These are phyloP conservation scores for Clausena lansium DNA, from an alignment of 345 rosid genomes.

Conservation along the genomic window DNA sequence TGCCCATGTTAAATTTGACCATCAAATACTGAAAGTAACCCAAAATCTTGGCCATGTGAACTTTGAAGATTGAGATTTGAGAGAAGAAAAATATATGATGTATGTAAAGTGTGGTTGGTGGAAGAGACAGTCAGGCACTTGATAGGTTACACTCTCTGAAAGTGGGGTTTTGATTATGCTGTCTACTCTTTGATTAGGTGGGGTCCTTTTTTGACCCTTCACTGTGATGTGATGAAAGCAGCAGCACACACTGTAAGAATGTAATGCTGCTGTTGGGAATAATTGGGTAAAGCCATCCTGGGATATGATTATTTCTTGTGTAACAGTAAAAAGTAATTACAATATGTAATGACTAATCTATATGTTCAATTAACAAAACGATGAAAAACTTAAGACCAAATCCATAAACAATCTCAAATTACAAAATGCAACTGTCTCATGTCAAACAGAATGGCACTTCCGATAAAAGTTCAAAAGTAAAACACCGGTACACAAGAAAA, in stretches of 20 bases:
- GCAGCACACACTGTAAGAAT: not conserved
- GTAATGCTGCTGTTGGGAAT: too few species aligned
- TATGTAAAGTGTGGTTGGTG: too few species aligned
- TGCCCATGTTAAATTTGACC: too few species aligned
- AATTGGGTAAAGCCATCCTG: too few species aligned
- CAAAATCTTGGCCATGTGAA: too few species aligned
- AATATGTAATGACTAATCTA: too few species aligned
- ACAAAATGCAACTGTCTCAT: not conserved
- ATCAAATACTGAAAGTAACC: too few species aligned
- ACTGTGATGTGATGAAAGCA: not conserved
- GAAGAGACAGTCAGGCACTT: not conserved
- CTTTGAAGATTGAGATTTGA: too few species aligned
- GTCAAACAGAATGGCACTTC: not conserved
- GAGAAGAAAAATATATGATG: too few species aligned
- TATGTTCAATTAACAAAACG: too few species aligned
- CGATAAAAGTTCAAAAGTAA: not conserved
- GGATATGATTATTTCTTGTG: too few species aligned
- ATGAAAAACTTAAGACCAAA: not conserved
- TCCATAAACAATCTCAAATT: not conserved
- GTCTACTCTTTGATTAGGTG: not conserved
- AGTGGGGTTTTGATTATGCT: not conserved
- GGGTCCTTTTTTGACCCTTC: constrained; percentile 18
- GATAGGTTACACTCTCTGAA: constrained; percentile 12
- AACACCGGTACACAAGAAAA: not conserved
- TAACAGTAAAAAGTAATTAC: too few species aligned